phyloP scores from a whole-genome alignment of 208 protist genomes.

The Trypanosoma boissoni region DNA sequence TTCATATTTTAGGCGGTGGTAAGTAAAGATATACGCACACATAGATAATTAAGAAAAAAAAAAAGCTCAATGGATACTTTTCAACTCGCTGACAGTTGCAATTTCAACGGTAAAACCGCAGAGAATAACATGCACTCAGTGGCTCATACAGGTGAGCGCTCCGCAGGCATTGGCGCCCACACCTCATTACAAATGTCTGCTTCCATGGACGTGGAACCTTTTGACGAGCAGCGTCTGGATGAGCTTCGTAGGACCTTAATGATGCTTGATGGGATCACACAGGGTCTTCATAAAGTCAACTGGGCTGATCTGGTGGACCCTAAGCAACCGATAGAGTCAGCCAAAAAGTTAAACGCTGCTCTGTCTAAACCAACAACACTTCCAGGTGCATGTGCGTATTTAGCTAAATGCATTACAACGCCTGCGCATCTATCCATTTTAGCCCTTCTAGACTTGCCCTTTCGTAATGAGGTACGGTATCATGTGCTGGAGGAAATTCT shows the following conservation, averaged over 20 bases:
- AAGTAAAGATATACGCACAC: no score
- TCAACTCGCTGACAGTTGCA: conserved; percentile 12
- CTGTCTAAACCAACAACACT: conserved; percentile 20
- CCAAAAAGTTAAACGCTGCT: conserved; percentile 20
- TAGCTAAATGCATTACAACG: conserved; percentile 44
- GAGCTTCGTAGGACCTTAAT: conserved; percentile 26
- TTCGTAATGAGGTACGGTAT: conserved; percentile 48
- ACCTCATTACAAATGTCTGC: conserved; percentile 26
- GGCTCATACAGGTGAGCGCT: no score
- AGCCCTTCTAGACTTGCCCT: conserved; percentile 34
- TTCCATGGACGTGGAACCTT: conserved; percentile 13
- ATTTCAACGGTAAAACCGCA: conserved; percentile 12
- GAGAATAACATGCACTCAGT: background rate
- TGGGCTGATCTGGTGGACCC: conserved; percentile 38
- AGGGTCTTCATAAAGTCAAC: conserved; percentile 27
- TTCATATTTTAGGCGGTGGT: background rate
- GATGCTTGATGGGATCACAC: conserved; percentile 28
- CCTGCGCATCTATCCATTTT: conserved; percentile 54
- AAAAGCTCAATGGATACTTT: conserved; percentile 15
- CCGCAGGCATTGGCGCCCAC: background rate
- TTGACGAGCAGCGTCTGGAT: conserved; percentile 31
- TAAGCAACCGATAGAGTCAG: conserved; percentile 25
- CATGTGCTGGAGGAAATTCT: conserved; percentile 57
- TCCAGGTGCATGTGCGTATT: conserved; percentile 15
- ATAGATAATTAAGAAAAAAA: no score